Evolutionary conservation across 2,329 filamentous ascomycete species (phyloP).

Genomic region (Botrytis aclada): DNA sequence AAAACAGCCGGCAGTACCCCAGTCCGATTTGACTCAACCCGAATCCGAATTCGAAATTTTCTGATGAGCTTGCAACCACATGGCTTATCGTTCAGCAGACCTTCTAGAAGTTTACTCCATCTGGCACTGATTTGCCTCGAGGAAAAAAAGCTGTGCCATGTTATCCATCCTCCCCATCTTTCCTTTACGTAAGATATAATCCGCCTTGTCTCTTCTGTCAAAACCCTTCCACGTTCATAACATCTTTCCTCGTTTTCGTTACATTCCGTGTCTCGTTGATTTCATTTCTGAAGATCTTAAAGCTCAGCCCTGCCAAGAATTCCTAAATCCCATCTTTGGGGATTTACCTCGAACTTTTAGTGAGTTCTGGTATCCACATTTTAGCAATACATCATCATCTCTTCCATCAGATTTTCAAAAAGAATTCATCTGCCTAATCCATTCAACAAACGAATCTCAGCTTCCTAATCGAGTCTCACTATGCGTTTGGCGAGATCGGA

Average conservation of each 20-base stretch:
- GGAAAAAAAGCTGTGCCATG: background rate
- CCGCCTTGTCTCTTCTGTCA: background rate
- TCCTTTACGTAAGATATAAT: constrained; percentile 7
- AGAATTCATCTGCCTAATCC: background rate
- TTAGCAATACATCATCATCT: background rate
- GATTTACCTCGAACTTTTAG: background rate
- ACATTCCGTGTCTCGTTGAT: background rate
- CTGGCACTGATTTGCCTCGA: background rate
- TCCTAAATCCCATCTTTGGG: background rate
- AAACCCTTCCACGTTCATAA: background rate
- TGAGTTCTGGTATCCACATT: background rate
- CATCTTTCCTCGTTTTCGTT: background rate
- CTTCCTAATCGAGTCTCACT: background rate
- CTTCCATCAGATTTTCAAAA: background rate
- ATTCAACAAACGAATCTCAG: background rate
- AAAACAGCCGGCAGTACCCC: background rate
- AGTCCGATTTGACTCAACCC: background rate
- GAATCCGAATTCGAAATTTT: background rate
- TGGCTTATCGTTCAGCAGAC: background rate
- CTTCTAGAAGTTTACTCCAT: background rate
- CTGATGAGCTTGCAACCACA: background rate
- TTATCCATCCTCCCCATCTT: background rate
- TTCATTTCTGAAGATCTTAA: background rate
- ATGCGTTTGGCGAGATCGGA: background rate
- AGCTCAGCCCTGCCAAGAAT: constrained; percentile 4